These are phyloP conservation scores for Pisolithus tinctorius DNA, from an alignment of 768 basidiomycete species.

Conservation along the genomic window DNA sequence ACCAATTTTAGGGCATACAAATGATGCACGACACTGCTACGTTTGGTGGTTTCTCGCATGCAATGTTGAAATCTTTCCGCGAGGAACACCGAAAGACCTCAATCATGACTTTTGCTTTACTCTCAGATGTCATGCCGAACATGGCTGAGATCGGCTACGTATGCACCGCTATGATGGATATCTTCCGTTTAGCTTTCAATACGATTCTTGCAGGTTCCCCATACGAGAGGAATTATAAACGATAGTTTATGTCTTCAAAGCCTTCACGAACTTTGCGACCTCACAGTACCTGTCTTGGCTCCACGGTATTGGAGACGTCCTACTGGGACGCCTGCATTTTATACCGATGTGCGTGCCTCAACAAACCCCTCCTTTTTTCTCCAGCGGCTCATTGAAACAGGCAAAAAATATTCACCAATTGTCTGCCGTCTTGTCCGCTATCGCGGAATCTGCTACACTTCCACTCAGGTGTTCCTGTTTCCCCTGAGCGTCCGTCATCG, in stretches of 20 bases:
- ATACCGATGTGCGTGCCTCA: slow-evolving; percentile 22
- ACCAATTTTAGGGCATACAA: slow-evolving; percentile 54
- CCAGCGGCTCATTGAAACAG: slow-evolving; percentile 18
- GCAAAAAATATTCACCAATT: slow-evolving; percentile 36
- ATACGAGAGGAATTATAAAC: slow-evolving; percentile 44
- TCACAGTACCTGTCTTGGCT: slow-evolving; percentile 45
- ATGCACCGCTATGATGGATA: slow-evolving; percentile 15
- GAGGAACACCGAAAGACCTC: slow-evolving; percentile 68
- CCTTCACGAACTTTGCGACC: slow-evolving; percentile 41
- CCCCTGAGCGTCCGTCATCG: neutral
- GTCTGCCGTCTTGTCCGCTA: slow-evolving; percentile 53
- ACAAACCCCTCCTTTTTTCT: slow-evolving; percentile 1
- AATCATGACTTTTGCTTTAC: slow-evolving; percentile 47
- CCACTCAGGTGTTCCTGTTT: slow-evolving; percentile 44
- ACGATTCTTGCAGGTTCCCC: slow-evolving; percentile 24
- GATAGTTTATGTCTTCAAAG: slow-evolving; percentile 55
- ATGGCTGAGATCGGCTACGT: slow-evolving; percentile 38
- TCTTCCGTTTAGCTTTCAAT: neutral
- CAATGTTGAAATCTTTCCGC: slow-evolving; percentile 52
- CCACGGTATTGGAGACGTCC: slow-evolving; percentile 37
- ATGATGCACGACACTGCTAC: slow-evolving; percentile 51
- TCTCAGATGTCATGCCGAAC: slow-evolving; percentile 39
- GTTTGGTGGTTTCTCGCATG: slow-evolving; percentile 60
- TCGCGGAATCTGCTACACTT: slow-evolving; percentile 53
- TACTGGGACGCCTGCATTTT: slow-evolving; percentile 19